A percentile compares a stretch with the other conserved stretches of the same genome.
phyloP scores from a whole-genome alignment of 371 early-diverging fungal genomes.

The Haplosporangium sp. region DNA sequence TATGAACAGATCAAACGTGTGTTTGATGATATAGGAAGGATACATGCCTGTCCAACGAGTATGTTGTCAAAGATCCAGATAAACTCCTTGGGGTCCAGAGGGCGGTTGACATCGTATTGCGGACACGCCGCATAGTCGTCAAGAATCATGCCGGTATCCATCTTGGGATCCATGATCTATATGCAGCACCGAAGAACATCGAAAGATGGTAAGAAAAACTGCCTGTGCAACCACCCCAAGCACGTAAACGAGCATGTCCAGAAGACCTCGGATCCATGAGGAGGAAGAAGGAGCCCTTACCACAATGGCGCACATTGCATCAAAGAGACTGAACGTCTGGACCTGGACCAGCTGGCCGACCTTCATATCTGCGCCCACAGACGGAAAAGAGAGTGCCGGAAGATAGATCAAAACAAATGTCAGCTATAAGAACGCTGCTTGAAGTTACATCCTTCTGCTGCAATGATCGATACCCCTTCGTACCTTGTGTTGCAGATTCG shows the following conservation, averaged over 20 bases:
- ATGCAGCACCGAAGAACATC: too few species aligned
- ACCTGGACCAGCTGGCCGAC: constrained; percentile 73
- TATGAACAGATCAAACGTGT: neutral
- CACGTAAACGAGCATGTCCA: too few species aligned
- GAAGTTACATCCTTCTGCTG: neutral
- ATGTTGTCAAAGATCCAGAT: constrained; percentile 77
- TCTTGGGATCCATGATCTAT: constrained; percentile 85
- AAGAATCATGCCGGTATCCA: constrained; percentile 81
- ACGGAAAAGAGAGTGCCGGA: neutral
- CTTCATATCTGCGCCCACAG: constrained; percentile 64
- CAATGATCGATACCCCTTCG: neutral
- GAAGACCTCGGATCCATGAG: too few species aligned
- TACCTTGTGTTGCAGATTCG: constrained; percentile 67
- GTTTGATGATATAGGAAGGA: neutral
- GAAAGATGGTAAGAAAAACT: too few species aligned
- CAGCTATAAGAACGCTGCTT: neutral
- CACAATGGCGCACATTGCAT: constrained; percentile 85
- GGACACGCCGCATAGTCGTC: constrained; percentile 54
- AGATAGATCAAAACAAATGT: neutral
- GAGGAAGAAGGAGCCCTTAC: constrained; percentile 30
- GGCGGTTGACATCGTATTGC: constrained; percentile 59
- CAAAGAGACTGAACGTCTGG: constrained; percentile 72
- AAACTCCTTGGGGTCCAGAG: constrained; percentile 58
- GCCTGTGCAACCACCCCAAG: too few species aligned
- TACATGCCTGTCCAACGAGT: constrained; percentile 67